Evolutionary conservation across 257 asterid genomes (phyloP).

Genomic region (Echites panduratus): DNA sequence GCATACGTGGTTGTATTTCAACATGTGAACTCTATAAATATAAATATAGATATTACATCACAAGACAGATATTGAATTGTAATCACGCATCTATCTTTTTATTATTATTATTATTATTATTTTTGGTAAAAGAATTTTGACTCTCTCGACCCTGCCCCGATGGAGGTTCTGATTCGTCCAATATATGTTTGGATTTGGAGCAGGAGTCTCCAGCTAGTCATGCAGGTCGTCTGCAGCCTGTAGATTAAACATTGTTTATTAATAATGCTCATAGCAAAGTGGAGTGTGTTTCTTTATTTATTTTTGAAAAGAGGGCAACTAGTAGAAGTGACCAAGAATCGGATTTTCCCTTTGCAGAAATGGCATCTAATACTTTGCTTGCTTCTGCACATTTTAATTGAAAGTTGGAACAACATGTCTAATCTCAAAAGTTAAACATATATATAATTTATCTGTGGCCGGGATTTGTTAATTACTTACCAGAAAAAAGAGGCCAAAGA

Average conservation of each 20-base stretch:
- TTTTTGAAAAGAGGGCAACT: not conserved
- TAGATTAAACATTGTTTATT: not conserved
- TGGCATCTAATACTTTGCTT: slow-evolving; percentile 24
- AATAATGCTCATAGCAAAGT: not conserved
- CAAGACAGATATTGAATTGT: too few relatives aligned
- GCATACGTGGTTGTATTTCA: not conserved
- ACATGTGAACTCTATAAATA: not conserved
- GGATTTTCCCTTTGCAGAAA: not conserved
- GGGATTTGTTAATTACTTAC: not conserved
- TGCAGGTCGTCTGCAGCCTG: not conserved
- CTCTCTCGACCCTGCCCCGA: too few relatives aligned
- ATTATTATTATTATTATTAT: too few relatives aligned
- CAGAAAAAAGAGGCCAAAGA: not conserved
- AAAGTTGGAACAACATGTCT: slow-evolving; percentile 19
- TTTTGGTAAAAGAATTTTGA: too few relatives aligned
- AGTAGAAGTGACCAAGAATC: slow-evolving; percentile 10
- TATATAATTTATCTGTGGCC: not conserved
- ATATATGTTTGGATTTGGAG: too few relatives aligned
- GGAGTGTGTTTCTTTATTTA: not conserved
- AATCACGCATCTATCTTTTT: too few relatives aligned
- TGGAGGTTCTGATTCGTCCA: too few relatives aligned
- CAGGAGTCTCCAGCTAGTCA: not conserved
- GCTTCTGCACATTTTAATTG: slow-evolving; percentile 5
- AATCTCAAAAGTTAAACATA: slow-evolving; percentile 8
- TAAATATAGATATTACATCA: too few relatives aligned